A percentile compares a stretch with the other conserved stretches of the same genome.
These are phyloP conservation scores for Brassica carinata DNA, from an alignment of 345 rosid species.

Conservation along the genomic window DNA sequence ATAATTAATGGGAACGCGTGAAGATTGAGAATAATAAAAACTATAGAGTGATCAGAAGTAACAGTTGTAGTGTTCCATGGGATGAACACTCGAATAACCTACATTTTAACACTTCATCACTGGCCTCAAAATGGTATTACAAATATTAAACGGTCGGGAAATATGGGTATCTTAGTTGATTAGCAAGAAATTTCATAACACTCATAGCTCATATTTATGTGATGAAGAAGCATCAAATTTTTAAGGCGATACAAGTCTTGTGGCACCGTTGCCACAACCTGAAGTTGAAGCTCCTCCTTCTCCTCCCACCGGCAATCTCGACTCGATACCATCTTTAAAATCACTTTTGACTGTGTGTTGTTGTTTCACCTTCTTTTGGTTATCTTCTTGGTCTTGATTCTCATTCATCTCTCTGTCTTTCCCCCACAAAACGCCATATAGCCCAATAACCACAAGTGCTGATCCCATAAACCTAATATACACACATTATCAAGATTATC, in stretches of 20 bases:
- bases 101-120: conserved; percentile 3
- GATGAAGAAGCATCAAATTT: background rate
- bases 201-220: conserved; percentile 2
- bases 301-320: conserved; percentile 24
- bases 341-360: conserved; percentile 11
- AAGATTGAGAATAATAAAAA: background rate
- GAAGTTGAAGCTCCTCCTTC: background rate
- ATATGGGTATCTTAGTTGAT: conserved; percentile 12
- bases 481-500: background rate
- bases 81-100: conserved; percentile 3
- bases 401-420: conserved; percentile 62
- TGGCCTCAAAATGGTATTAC: conserved; percentile 27
- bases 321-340: conserved; percentile 35
- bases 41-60: background rate
- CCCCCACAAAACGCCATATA: conserved; percentile 87
- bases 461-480: conserved; percentile 66
- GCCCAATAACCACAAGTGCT: conserved; percentile 65
- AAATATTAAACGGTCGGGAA: conserved; percentile 7
- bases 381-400: conserved; percentile 14
- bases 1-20: no score
- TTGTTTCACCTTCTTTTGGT: conserved; percentile 18
- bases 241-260: conserved; percentile 25
- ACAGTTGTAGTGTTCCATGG: background rate
- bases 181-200: conserved; percentile 19
- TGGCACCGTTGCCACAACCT: conserved; percentile 25